Conservation (phyloP, 441 rosid species). For the Capsella rubella region DNA sequence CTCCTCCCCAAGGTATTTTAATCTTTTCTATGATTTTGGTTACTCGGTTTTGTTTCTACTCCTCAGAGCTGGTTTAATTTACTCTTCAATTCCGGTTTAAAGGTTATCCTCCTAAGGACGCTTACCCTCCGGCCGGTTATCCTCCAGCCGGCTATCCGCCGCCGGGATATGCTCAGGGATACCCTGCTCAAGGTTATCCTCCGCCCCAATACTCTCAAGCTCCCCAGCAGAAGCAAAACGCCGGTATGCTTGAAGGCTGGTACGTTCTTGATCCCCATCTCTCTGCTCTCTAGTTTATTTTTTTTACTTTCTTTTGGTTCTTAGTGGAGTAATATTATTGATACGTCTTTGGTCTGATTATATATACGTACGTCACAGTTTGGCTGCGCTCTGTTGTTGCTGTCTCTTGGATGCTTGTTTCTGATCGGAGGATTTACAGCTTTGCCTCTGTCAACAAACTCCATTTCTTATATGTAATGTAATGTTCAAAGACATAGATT, state of each 20-base stretch:
- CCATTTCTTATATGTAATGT: slow-evolving; percentile 16
- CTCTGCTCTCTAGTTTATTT: not conserved
- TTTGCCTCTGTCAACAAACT: slow-evolving; percentile 7
- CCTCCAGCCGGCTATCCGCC: slow-evolving; percentile 68
- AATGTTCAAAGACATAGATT: slow-evolving; percentile 5
- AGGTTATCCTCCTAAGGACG: slow-evolving; percentile 71
- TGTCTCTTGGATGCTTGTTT: slow-evolving; percentile 82
- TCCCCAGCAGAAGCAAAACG: slow-evolving; percentile 53
- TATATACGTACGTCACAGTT: slow-evolving; percentile 50
- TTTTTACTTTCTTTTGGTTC: not conserved
- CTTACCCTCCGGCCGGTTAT: slow-evolving; percentile 78
- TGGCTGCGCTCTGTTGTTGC: slow-evolving; percentile 86
- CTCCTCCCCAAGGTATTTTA: slow-evolving; percentile 73
- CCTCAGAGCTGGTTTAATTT: not conserved
- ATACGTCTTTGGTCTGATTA: not conserved
- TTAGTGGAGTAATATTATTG: not conserved
- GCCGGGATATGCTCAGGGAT: slow-evolving; percentile 55
- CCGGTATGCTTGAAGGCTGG: slow-evolving; percentile 79
- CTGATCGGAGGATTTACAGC: slow-evolving; percentile 38
- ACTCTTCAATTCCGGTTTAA: not conserved
- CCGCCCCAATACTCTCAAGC: slow-evolving; percentile 54
- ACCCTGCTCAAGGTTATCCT: slow-evolving; percentile 59
- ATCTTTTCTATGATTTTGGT: not conserved
- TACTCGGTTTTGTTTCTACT: not conserved
- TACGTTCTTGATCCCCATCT: slow-evolving; percentile 37